phyloP scores from a whole-genome alignment of 208 protist genomes.

The Crithidia bombi region DNA sequence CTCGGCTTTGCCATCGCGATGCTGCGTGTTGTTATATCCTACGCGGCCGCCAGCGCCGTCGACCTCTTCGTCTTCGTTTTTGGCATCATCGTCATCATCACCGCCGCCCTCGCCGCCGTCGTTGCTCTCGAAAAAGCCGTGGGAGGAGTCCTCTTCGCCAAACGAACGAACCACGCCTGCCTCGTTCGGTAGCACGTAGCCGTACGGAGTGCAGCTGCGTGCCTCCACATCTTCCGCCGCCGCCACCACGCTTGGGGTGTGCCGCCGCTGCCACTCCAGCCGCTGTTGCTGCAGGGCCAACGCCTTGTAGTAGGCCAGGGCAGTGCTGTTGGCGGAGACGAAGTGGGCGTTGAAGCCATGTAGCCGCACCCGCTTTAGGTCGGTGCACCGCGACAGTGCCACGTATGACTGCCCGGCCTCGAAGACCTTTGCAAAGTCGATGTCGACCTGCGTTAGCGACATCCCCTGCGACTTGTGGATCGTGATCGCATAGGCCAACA shows the following conservation, averaged over 20 bases:
- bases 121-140: not conserved
- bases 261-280: slow-evolving; percentile 36
- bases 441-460: slow-evolving; percentile 82
- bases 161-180: not conserved
- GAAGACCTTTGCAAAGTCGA: slow-evolving; percentile 83
- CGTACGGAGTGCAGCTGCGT: slow-evolving; percentile 24
- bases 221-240: slow-evolving; percentile 5
- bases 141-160: slow-evolving; percentile 17
- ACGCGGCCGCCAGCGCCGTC: not conserved
- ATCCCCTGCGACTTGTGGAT: slow-evolving; percentile 98
- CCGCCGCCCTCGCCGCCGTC: not conserved
- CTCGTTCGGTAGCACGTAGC: slow-evolving; percentile 19
- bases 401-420: slow-evolving; percentile 90
- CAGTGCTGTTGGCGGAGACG: slow-evolving; percentile 58
- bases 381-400: slow-evolving; percentile 86
- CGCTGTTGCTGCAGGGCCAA: slow-evolving; percentile 46
- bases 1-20: not conserved
- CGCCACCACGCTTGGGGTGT: slow-evolving; percentile 20
- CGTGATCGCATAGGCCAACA: slow-evolving; percentile 95
- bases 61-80: slow-evolving; percentile 2
- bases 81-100: slow-evolving; percentile 3
- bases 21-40: not conserved
- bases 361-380: slow-evolving; percentile 60
- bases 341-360: slow-evolving; percentile 64
- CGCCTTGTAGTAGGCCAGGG: slow-evolving; percentile 86